phyloP scores from a whole-genome alignment of 2,329 filamentous ascomycete genomes.

The Fusarium sp. region DNA sequence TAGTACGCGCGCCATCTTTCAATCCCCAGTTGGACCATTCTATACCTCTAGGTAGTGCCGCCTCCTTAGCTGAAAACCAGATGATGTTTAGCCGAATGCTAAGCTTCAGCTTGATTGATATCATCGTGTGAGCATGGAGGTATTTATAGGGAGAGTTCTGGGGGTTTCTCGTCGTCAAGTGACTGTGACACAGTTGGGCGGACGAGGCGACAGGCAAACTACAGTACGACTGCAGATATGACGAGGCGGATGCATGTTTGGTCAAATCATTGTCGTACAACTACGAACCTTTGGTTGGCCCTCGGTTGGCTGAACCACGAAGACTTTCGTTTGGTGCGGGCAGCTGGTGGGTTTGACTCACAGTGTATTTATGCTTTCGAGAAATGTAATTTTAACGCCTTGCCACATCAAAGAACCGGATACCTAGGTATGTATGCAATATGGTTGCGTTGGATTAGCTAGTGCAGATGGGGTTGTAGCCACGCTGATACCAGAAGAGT shows the following conservation, averaged over 20 bases:
- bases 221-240: background rate
- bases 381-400: constrained; percentile 9
- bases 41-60: background rate
- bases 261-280: background rate
- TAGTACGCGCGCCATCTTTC: constrained; percentile 15
- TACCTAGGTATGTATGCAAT: background rate
- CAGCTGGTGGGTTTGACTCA: background rate
- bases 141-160: too few relatives aligned
- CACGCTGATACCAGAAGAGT: constrained; percentile 11
- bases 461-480: background rate
- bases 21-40: constrained; percentile 18
- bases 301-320: constrained; percentile 10
- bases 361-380: constrained; percentile 1
- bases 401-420: background rate
- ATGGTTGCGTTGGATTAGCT: constrained; percentile 4
- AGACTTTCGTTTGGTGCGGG: background rate
- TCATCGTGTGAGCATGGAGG: background rate
- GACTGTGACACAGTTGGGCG: background rate
- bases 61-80: background rate
- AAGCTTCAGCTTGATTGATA: background rate
- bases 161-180: background rate
- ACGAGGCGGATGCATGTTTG: background rate
- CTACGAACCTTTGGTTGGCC: constrained; percentile 5
- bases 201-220: background rate
- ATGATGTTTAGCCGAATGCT: background rate